These are phyloP conservation scores for Thermothelomyces thermophilus DNA, from an alignment of 2,329 filamentous ascomycete genomes.

Conservation along the genomic window DNA sequence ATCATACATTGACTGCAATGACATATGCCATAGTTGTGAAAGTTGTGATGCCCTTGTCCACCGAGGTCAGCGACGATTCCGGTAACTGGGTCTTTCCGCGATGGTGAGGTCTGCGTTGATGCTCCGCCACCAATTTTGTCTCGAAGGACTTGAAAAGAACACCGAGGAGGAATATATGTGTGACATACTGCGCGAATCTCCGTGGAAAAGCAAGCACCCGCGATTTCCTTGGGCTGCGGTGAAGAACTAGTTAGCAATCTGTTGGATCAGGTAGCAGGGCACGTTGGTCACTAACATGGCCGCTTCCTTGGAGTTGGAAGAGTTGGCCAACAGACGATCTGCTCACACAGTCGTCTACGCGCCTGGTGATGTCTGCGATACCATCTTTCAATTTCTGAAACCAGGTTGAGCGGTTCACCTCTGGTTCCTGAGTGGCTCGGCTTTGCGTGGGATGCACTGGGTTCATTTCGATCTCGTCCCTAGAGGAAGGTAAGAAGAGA, in stretches of 20 bases:
- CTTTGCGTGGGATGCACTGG: neutral
- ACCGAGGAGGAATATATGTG: too few relatives aligned
- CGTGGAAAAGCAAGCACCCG: constrained; percentile 63
- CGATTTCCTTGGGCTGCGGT: constrained; percentile 51
- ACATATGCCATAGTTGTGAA: constrained; percentile 82
- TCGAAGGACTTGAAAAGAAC: too few relatives aligned
- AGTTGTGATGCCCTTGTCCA: constrained; percentile 59
- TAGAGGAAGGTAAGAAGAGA: constrained; percentile 7
- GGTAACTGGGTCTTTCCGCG: too few relatives aligned
- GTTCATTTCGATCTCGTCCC: constrained; percentile 16
- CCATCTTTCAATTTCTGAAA: neutral
- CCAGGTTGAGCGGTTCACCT: neutral
- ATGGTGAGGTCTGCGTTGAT: too few relatives aligned
- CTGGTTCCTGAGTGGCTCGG: neutral
- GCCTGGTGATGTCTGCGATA: neutral
- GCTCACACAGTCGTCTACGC: constrained; percentile 5
- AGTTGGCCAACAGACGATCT: constrained; percentile 46
- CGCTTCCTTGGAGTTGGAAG: constrained; percentile 61
- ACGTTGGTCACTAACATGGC: constrained; percentile 50
- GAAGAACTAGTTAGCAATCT: neutral
- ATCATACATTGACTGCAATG: constrained; percentile 61
- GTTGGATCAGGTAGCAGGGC: neutral
- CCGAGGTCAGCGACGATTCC: neutral
- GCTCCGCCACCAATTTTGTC: too few relatives aligned
- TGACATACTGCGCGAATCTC: constrained; percentile 57